Percentiles rank a stretch among this genome's conserved stretches.
Evolutionary conservation across 805 yeast species (phyloP).

Genomic region (Blastobotrys attinorum): DNA sequence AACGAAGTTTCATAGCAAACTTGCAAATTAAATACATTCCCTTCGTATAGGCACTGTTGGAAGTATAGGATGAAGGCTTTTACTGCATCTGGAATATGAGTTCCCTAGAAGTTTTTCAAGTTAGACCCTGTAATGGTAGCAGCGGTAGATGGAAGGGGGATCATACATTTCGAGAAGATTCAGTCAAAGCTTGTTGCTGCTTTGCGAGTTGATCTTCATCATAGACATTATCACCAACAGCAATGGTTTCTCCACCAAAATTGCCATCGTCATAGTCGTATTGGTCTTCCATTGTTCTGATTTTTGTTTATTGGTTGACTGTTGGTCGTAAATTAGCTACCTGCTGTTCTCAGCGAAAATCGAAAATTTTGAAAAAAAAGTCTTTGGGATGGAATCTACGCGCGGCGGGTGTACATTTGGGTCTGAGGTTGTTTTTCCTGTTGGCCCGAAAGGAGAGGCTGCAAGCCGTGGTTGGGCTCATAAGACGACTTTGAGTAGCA

Average conservation of each 20-base stretch:
- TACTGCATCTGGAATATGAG: slow-evolving; percentile 37
- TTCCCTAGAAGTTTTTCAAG: too few relatives aligned
- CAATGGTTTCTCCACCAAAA: slow-evolving; percentile 15
- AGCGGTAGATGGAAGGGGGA: too few relatives aligned
- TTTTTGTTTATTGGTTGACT: background rate
- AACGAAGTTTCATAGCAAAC: slow-evolving; percentile 39
- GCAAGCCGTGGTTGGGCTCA: too few relatives aligned
- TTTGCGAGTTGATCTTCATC: slow-evolving; percentile 27
- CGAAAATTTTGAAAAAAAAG: background rate
- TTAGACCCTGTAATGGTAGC: too few relatives aligned
- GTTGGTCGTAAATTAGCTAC: too few relatives aligned
- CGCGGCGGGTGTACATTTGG: background rate
- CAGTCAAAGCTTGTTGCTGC: slow-evolving; percentile 26
- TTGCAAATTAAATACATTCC: slow-evolving; percentile 37
- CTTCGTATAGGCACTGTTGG: slow-evolving; percentile 35
- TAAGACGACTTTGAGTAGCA: too few relatives aligned
- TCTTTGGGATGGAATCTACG: background rate
- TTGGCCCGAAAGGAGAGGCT: too few relatives aligned
- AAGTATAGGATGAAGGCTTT: slow-evolving; percentile 36
- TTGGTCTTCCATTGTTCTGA: slow-evolving; percentile 13
- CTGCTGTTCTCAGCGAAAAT: too few relatives aligned
- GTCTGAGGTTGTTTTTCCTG: too few relatives aligned
- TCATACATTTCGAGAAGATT: slow-evolving; percentile 6
- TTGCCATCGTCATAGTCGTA: slow-evolving; percentile 15
- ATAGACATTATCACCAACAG: slow-evolving; percentile 17